These are phyloP conservation scores for Tardiomyces depauwii DNA, from an alignment of 1,139 yeast species.

Conservation along the genomic window DNA sequence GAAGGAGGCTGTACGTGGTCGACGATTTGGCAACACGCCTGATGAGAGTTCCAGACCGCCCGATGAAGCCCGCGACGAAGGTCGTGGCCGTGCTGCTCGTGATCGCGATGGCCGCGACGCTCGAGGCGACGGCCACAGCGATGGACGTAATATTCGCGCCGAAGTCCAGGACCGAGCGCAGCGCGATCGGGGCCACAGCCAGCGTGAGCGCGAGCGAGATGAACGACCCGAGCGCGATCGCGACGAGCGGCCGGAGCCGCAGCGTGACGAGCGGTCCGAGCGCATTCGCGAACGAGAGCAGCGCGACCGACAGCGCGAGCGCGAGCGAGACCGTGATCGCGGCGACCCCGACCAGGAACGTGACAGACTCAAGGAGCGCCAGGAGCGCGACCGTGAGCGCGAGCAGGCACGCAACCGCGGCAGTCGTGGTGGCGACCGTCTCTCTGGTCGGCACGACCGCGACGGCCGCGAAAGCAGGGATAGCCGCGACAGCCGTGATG, in stretches of 20 bases:
- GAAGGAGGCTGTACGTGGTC: constrained; percentile 1
- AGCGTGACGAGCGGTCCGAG: constrained; percentile 4
- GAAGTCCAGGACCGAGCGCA: constrained; percentile 1
- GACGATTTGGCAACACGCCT: constrained; percentile 3
- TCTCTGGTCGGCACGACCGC: constrained; percentile 2
- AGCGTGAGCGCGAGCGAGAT: constrained; percentile 5
- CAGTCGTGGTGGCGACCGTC: constrained; percentile 6
- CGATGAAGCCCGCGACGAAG: constrained; percentile 7
- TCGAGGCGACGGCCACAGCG: not conserved
- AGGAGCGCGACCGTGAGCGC: constrained; percentile 2
- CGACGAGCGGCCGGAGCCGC: not conserved
- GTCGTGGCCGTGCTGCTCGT: constrained; percentile 4
- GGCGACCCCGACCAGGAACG: constrained; percentile 8
- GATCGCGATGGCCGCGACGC: not conserved
- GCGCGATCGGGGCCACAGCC: not conserved
- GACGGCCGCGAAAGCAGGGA: constrained; percentile 5
- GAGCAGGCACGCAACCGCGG: constrained; percentile 7
- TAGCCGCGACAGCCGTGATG: constrained; percentile 4
- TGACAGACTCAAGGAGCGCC: constrained; percentile 7
- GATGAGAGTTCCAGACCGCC: constrained; percentile 4
- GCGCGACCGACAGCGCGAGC: constrained; percentile 6
- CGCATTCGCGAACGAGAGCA: constrained; percentile 1
- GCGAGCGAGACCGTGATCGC: constrained; percentile 11
- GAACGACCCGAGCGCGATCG: no score
- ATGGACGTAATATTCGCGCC: no score